Evolutionary conservation across 2,329 filamentous ascomycete species (phyloP), one percentile per base, ranked within the genome.

Genomic region (Colletotrichum karsti): DNA sequence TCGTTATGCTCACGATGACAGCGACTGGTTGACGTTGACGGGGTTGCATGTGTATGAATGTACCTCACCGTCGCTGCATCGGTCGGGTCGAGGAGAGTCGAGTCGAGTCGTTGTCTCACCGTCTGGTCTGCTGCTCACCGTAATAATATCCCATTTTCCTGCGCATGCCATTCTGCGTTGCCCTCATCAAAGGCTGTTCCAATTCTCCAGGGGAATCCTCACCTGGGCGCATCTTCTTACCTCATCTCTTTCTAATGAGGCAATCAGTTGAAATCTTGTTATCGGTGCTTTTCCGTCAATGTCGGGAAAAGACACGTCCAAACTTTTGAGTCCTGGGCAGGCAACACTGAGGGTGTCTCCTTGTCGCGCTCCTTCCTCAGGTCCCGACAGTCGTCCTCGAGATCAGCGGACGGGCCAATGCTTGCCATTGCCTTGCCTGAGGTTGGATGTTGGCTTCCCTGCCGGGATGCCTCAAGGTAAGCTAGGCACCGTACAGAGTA

Each of bases 11-110:
- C 54, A 33, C 33, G 44, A 20, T 28, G 30, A 57, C 42, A 13
- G 26, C 15, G 24, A 15, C 46, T 26, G n/a, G 46, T 50, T 30
- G n/a, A n/a, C n/a, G n/a, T n/a, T n/a, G n/a, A n/a, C n/a, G n/a
- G n/a, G n/a, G n/a, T n/a, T n/a, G n/a, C n/a, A n/a, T n/a, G n/a
- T n/a, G 13, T 30, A 24, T 50, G 22, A n/a, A 39, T 13, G 10
- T 44, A 56, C 59, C 48, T 63, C 33, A 33, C 57, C 58, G 50
- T 56, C 33, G 26, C 18, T 48, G 30, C 63, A 62, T 67, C 42
- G 58, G 37, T 54, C 56, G 48, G 46, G 13, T 48, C 42, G 26
- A 20, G n/a, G 15, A 44, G 41, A 20, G 46, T 66, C 30, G 15
- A 26, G 28, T 63, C 33, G 35, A 50, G 58, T 44, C 42, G 20